Conservation (phyloP, 1,284 basidiomycete genomes). For the Golubevia sp. region DNA sequence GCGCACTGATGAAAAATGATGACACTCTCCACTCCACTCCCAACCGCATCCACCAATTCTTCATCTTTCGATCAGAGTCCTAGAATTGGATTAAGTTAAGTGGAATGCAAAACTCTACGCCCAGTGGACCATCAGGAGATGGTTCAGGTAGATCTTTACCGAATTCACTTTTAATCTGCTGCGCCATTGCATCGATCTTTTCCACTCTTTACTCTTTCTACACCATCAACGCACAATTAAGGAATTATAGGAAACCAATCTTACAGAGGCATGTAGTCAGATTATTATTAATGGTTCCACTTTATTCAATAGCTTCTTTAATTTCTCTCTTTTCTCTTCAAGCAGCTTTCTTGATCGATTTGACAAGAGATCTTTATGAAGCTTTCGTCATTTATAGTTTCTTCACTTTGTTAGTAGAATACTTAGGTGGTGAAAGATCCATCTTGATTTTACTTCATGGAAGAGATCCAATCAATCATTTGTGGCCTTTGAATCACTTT, state of each 20-base stretch:
- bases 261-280: conserved; percentile 81
- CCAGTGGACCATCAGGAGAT: no score
- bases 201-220: conserved; percentile 77
- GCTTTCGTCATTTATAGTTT: conserved; percentile 21
- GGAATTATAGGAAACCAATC: conserved; percentile 63
- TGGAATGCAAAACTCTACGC: no score
- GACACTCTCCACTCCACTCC: no score
- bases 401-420: conserved; percentile 65
- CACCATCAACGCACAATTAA: conserved; percentile 85
- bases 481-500: conserved; percentile 74
- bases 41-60: no score
- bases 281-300: conserved; percentile 95
- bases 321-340: conserved; percentile 93
- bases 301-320: conserved; percentile 87
- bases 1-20: no score
- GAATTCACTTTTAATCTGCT: conserved; percentile 68
- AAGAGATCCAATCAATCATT: conserved; percentile 80
- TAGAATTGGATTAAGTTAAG: no score
- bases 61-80: no score
- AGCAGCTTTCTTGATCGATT: conserved; percentile 95
- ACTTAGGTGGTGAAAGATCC: conserved; percentile 90
- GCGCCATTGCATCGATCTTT: conserved; percentile 67
- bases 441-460: conserved; percentile 89
- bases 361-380: conserved; percentile 92
- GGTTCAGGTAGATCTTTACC: conserved; percentile 66